A percentile compares a stretch with the other conserved stretches of the same genome.
Conservation (phyloP, 306 rosid species). For the Aeschynomene evenia region DNA sequence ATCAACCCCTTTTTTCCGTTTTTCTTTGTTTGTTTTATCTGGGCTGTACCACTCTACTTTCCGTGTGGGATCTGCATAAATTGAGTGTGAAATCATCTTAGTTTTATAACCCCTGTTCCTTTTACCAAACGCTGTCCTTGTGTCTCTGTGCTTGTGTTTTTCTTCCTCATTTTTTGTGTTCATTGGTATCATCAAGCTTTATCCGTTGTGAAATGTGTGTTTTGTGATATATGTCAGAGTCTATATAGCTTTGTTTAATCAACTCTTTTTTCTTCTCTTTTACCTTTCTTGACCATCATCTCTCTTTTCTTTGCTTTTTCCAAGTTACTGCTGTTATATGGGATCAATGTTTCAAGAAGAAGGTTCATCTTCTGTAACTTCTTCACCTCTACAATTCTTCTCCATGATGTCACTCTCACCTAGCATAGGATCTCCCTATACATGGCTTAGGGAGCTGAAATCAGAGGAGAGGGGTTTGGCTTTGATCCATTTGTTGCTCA, state of each 20-base stretch:
- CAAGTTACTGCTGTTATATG: slow-evolving; percentile 34
- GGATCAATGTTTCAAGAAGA: slow-evolving; percentile 77
- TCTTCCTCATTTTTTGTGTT: not conserved
- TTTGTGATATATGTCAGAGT: slow-evolving; percentile 10
- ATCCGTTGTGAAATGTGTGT: not conserved
- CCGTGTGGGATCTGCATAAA: slow-evolving; percentile 34
- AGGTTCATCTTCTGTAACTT: slow-evolving; percentile 84
- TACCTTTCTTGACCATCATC: not conserved
- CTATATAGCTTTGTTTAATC: not conserved
- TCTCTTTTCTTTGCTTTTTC: not conserved
- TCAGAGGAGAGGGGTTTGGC: slow-evolving; percentile 82
- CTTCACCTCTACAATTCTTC: slow-evolving; percentile 71
- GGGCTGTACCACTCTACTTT: slow-evolving; percentile 26
- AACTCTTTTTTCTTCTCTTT: not conserved
- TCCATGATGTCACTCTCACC: slow-evolving; percentile 81
- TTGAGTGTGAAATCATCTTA: slow-evolving; percentile 30
- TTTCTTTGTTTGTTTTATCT: not conserved
- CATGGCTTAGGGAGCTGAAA: slow-evolving; percentile 77
- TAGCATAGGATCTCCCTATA: slow-evolving; percentile 68
- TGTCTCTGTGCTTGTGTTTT: not conserved
- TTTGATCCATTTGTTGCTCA: slow-evolving; percentile 74
- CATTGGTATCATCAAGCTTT: not conserved
- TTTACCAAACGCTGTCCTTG: slow-evolving; percentile 8
- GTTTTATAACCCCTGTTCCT: slow-evolving; percentile 9
- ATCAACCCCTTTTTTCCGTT: not conserved